phyloP scores from a whole-genome alignment of 106 monocot genomes.

The Platanthera guangdongensis region DNA sequence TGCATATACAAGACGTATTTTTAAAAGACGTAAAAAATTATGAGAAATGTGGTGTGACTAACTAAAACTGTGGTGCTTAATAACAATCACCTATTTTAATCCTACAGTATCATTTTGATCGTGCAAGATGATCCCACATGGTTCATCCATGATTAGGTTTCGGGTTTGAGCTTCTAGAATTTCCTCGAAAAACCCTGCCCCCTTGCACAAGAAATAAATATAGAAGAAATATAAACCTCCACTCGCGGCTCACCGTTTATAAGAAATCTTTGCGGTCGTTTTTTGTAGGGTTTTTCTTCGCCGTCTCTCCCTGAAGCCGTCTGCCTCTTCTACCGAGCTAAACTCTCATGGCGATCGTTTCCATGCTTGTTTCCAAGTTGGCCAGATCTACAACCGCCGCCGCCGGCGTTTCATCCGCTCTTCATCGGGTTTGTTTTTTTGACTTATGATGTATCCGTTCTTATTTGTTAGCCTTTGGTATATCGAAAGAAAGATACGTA shows the following conservation, averaged over 20 bases:
- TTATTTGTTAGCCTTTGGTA: no score
- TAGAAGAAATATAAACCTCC: background rate
- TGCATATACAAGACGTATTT: no score
- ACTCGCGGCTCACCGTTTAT: background rate
- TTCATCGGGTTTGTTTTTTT: conserved; percentile 4
- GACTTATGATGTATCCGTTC: background rate
- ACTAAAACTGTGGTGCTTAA: no score
- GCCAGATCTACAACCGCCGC: background rate
- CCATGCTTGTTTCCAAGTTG: background rate
- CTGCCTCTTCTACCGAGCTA: background rate
- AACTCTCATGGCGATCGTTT: conserved; percentile 4
- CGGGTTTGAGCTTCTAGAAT: background rate
- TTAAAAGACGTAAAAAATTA: no score
- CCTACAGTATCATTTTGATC: no score
- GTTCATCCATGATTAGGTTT: background rate
- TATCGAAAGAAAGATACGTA: no score
- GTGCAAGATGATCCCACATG: no score
- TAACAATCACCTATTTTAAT: no score
- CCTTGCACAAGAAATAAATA: conserved; percentile 2
- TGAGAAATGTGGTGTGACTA: no score
- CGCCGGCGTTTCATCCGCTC: background rate
- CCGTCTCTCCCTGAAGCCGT: background rate
- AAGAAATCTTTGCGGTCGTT: no score
- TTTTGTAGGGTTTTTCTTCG: background rate
- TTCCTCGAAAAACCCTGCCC: background rate